These are phyloP conservation scores for Amborella trichopoda DNA, from an alignment of 164 flowering plant genomes.

Conservation along the genomic window DNA sequence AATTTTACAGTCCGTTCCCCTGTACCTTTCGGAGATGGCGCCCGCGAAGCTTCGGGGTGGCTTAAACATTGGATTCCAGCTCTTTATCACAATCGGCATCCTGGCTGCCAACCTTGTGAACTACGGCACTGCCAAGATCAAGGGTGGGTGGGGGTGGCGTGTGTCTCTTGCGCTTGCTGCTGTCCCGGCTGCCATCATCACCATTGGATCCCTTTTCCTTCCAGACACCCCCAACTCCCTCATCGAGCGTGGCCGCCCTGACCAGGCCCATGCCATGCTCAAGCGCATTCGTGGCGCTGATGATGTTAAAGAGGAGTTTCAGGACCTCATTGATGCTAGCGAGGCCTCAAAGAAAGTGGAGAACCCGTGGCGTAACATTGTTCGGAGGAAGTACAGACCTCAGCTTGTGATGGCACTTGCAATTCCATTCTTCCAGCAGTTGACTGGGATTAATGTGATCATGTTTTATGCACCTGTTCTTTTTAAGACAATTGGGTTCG, in stretches of 20 bases:
- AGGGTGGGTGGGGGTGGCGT: slow-evolving; percentile 8
- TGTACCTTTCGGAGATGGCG: slow-evolving; percentile 11
- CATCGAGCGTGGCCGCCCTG: slow-evolving; percentile 5
- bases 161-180: slow-evolving; percentile 2
- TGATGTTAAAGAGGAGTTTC: slow-evolving; percentile 4
- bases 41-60: slow-evolving; percentile 3
- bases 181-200: slow-evolving; percentile 8
- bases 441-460: slow-evolving; percentile 10
- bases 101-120: slow-evolving; percentile 8
- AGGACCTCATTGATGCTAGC: slow-evolving; percentile 4
- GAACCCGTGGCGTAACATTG: slow-evolving; percentile 8
- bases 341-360: slow-evolving; percentile 1
- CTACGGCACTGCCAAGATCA: slow-evolving; percentile 7
- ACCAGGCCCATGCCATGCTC: slow-evolving; percentile 3
- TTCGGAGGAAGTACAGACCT: slow-evolving; percentile 7
- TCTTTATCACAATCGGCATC: slow-evolving; percentile 8
- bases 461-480: slow-evolving; percentile 15
- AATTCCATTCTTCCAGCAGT: slow-evolving; percentile 12
- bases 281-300: slow-evolving; percentile 2
- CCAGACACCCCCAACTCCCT: slow-evolving; percentile 10
- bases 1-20: slow-evolving; percentile 5
- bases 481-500: slow-evolving; percentile 12
- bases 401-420: slow-evolving; percentile 6
- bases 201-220: slow-evolving; percentile 6
- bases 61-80: slow-evolving; percentile 6